A percentile compares a stretch with the other conserved stretches of the same genome.
Evolutionary conservation across 305 asterid genomes (phyloP).

Genomic region (Rubia balearica): DNA sequence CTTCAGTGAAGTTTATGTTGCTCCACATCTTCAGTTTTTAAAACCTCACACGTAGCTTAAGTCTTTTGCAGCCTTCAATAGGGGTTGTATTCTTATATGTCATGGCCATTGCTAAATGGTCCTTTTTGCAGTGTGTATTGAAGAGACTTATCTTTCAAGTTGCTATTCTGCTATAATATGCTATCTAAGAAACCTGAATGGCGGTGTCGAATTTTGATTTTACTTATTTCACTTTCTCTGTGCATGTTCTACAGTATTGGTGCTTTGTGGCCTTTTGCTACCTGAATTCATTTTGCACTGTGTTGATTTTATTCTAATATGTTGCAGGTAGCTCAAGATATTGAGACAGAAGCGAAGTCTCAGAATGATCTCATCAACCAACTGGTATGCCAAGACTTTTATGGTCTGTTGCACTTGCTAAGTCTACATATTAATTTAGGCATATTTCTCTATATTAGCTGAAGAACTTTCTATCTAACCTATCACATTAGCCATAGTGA

Average conservation of each 20-base stretch:
- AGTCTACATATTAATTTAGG: not conserved
- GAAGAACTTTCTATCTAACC: not conserved
- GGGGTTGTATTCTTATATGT: not conserved
- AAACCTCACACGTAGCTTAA: no score
- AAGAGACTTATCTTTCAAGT: not conserved
- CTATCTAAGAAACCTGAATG: not conserved
- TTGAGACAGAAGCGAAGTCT: slow-evolving; percentile 63
- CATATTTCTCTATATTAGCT: not conserved
- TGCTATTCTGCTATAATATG: not conserved
- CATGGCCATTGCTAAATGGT: not conserved
- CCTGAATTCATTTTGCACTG: slow-evolving; percentile 2
- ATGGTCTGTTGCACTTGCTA: not conserved
- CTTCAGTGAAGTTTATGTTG: no score
- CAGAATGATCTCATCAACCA: slow-evolving; percentile 84
- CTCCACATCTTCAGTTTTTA: not conserved
- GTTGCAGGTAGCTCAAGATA: slow-evolving; percentile 76
- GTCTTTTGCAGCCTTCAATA: not conserved
- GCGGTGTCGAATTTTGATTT: not conserved
- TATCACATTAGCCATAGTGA: not conserved
- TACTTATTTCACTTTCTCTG: not conserved
- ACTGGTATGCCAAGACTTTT: slow-evolving; percentile 48
- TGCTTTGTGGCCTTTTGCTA: not conserved
- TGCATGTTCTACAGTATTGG: not conserved
- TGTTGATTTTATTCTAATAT: slow-evolving; percentile 1
- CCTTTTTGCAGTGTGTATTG: not conserved